A percentile compares a stretch with the other conserved stretches of the same genome.
phyloP scores from a whole-genome alignment of 2,329 filamentous ascomycete species.

The Elsinoe arachidis region DNA sequence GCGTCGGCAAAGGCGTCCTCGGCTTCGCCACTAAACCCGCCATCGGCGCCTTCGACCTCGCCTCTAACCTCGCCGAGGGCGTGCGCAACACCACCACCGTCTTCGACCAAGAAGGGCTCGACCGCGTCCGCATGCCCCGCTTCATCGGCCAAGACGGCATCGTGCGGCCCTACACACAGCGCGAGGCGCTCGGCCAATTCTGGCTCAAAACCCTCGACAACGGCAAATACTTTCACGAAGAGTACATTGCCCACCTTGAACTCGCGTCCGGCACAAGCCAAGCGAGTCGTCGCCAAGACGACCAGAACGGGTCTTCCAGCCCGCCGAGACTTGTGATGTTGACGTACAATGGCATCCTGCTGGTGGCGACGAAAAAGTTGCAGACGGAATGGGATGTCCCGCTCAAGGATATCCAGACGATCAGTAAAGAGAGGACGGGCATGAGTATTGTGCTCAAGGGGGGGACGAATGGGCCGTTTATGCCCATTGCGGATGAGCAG shows the following conservation, averaged over 20 bases:
- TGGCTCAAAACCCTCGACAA: slow-evolving; percentile 99
- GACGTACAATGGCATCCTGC: slow-evolving; percentile 63
- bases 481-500: slow-evolving; percentile 85
- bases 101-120: slow-evolving; percentile 88
- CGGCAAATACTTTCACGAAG: slow-evolving; percentile 93
- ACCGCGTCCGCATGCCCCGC: slow-evolving; percentile 84
- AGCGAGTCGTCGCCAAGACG: slow-evolving; percentile 37
- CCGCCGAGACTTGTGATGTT: slow-evolving; percentile 59
- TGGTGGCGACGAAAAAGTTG: slow-evolving; percentile 78
- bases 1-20: slow-evolving; percentile 87
- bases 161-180: slow-evolving; percentile 86
- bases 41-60: slow-evolving; percentile 92
- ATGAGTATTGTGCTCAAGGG: slow-evolving; percentile 82
- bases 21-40: slow-evolving; percentile 95
- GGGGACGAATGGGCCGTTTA: slow-evolving; percentile 86
- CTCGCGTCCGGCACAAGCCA: slow-evolving; percentile 58
- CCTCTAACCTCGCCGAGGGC: slow-evolving; percentile 92
- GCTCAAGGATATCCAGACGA: slow-evolving; percentile 91
- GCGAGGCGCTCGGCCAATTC: slow-evolving; percentile 91
- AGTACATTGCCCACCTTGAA: slow-evolving; percentile 94
- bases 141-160: slow-evolving; percentile 91
- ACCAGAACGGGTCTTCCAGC: slow-evolving; percentile 12
- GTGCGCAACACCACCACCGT: slow-evolving; percentile 98
- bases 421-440: slow-evolving; percentile 91
- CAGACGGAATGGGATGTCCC: slow-evolving; percentile 93